A percentile compares a stretch with the other conserved stretches of the same genome.
These are phyloP conservation scores for Hyphopichia khmerensis DNA, from an alignment of 1,139 yeast species.

Conservation along the genomic window DNA sequence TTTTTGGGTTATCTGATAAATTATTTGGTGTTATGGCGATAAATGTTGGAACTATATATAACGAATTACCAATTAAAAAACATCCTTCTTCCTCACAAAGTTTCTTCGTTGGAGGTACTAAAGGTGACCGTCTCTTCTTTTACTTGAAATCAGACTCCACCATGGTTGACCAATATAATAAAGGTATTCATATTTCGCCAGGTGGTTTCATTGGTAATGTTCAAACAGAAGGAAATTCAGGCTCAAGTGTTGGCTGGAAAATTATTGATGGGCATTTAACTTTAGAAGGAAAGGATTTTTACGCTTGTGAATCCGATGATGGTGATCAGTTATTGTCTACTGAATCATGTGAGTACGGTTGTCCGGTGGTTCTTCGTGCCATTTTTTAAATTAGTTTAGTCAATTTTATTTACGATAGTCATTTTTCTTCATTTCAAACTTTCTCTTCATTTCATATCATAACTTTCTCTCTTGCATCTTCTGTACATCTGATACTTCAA, in stretches of 20 bases:
- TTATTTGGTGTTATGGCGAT: constrained; percentile 16
- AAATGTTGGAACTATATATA: constrained; percentile 22
- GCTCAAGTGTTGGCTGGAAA: constrained; percentile 20
- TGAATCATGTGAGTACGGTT: constrained; percentile 22
- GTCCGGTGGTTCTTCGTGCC: constrained; percentile 16
- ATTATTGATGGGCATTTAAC: constrained; percentile 19
- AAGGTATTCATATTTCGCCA: constrained; percentile 20
- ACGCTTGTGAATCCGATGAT: constrained; percentile 21
- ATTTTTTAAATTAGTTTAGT: background rate
- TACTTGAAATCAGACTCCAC: constrained; percentile 19
- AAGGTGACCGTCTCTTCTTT: constrained; percentile 17
- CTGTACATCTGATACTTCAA: too few relatives aligned
- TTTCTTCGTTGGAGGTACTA: constrained; percentile 23
- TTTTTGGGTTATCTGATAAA: background rate
- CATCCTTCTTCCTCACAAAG: constrained; percentile 22
- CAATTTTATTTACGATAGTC: too few relatives aligned
- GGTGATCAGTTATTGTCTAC: constrained; percentile 19
- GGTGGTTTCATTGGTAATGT: constrained; percentile 25
- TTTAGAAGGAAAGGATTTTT: constrained; percentile 15
- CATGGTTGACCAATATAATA: constrained; percentile 23
- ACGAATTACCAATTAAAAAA: constrained; percentile 19
- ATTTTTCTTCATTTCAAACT: background rate
- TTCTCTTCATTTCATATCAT: background rate
- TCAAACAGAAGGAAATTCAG: constrained; percentile 17
- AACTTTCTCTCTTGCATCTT: too few relatives aligned